Base-by-base conservation (phyloP, 495 filamentous ascomycete species). In the Cercophora sp. region DNA sequence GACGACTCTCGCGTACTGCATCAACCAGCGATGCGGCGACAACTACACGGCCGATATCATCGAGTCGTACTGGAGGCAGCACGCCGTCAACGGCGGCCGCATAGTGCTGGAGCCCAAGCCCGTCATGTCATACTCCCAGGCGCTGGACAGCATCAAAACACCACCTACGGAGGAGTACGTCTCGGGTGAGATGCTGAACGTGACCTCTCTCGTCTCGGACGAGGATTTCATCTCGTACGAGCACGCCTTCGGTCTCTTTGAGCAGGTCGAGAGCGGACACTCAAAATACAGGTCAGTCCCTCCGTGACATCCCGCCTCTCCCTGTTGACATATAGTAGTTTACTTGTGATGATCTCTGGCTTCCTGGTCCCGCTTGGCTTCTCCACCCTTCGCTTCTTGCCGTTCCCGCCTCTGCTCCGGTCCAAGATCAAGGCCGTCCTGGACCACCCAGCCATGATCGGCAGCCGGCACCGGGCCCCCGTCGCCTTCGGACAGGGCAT, bases 391-490 rank as follows among this genome's bases (percentile, higher is more conserved):
- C 45, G 45, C 29, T 48, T 48, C 45, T 18, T 55, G 9, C 52
- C 52, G 15, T 49, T 55, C 18, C 31, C 52, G 9, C 20, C 32
- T n/a, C 23, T 8, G 6, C 32, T 54, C 13, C 37, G 45, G 32
- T 9, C 43, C 3, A 23, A 26, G 13, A 18, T 49, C 45, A 20
- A 9, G 4, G 44, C 52, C 31, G 27, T 5, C 48, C 47, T 49
- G 24, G 25, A 58, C 22, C 63, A 63, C 32, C 67, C 67, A 1
- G 56, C 51, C 15, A 29, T 54, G 8, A 56, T 71, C 18, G 64
- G 63, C 5, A 27, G 36, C 52, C 22, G 58, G 57, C 5, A 57
- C 61, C 9, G 27, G 27, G 19, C 53, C 61, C 10, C 65, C 59
- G 0, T 56, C 2, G 29, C 13, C 24, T 56, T 1, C 42, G 45